A percentile compares a stretch with the other conserved stretches of the same genome.
These are phyloP conservation scores for Bolboschoenus planiculmis DNA, from an alignment of 176 grass and related monocot genomes.

Conservation along the genomic window DNA sequence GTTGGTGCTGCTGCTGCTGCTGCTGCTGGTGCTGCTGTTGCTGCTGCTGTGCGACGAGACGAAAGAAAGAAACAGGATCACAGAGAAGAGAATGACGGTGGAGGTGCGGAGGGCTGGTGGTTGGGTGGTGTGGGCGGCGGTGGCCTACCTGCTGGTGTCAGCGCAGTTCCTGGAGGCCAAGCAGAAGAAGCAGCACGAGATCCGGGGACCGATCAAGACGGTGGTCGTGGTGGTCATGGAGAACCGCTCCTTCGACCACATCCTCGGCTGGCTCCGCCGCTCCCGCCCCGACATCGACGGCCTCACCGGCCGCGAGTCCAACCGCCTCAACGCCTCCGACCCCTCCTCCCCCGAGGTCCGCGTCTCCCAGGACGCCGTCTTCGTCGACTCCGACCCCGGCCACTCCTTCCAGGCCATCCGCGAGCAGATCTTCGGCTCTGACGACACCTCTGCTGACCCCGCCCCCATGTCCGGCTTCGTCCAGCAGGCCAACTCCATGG, in stretches of 20 bases:
- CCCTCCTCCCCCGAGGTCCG: slow-evolving; percentile 63
- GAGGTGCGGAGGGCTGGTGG: neutral
- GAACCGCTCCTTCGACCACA: slow-evolving; percentile 98
- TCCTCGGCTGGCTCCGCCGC: slow-evolving; percentile 70
- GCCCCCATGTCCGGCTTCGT: slow-evolving; percentile 83
- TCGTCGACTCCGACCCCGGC: slow-evolving; percentile 87
- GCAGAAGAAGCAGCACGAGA: slow-evolving; percentile 61
- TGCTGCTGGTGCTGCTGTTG: neutral
- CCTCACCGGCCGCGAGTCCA: slow-evolving; percentile 76
- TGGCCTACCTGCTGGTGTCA: slow-evolving; percentile 40
- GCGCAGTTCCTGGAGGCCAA: slow-evolving; percentile 42
- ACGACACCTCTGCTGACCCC: slow-evolving; percentile 52
- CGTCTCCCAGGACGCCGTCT: slow-evolving; percentile 64
- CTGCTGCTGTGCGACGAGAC: neutral
- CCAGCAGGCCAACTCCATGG: slow-evolving; percentile 69
- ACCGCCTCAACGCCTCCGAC: slow-evolving; percentile 76
- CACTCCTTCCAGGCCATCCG: slow-evolving; percentile 98
- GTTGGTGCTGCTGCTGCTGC: neutral
- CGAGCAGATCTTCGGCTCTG: slow-evolving; percentile 89
- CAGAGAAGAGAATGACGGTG: no score
- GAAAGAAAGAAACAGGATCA: neutral
- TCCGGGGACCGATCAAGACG: slow-evolving; percentile 83
- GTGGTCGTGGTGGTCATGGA: slow-evolving; percentile 89
- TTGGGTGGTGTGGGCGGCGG: neutral
- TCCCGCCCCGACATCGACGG: slow-evolving; percentile 75